phyloP scores from a whole-genome alignment of 805 yeast species.

The Wickerhamomyces queroliae region DNA sequence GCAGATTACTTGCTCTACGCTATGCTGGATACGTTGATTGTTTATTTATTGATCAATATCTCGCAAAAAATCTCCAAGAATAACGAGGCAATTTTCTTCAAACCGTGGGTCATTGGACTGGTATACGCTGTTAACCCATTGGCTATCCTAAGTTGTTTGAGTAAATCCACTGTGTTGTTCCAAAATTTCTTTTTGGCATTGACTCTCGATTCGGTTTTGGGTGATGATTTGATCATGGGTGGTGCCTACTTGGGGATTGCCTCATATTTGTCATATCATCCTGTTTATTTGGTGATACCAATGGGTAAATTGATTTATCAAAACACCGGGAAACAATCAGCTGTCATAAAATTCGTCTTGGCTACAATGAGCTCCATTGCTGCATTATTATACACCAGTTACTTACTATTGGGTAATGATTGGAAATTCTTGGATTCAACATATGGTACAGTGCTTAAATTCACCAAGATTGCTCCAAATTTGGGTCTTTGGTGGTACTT shows the following conservation, averaged over 20 bases:
- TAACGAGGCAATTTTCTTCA: slow-evolving; percentile 9
- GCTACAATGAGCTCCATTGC: slow-evolving; percentile 22
- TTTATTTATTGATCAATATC: slow-evolving; percentile 45
- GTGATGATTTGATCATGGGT: slow-evolving; percentile 34
- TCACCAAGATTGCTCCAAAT: slow-evolving; percentile 78
- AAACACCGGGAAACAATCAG: slow-evolving; percentile 3
- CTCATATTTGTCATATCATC: slow-evolving; percentile 56
- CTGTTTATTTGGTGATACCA: slow-evolving; percentile 57
- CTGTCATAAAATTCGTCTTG: slow-evolving; percentile 21
- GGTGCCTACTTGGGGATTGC: slow-evolving; percentile 55
- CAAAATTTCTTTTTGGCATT: slow-evolving; percentile 51
- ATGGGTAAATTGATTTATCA: slow-evolving; percentile 28
- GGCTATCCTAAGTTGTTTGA: slow-evolving; percentile 56
- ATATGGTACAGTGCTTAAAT: slow-evolving; percentile 53
- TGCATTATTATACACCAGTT: slow-evolving; percentile 32
- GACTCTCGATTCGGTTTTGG: slow-evolving; percentile 39
- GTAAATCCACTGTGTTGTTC: slow-evolving; percentile 62
- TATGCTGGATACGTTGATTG: slow-evolving; percentile 50
- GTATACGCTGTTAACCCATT: slow-evolving; percentile 80
- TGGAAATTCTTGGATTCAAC: slow-evolving; percentile 44
- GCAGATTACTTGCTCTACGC: slow-evolving; percentile 43
- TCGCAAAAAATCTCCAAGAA: slow-evolving; percentile 29
- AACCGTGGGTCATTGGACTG: slow-evolving; percentile 46
- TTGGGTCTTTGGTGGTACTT: slow-evolving; percentile 98
- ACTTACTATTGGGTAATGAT: slow-evolving; percentile 29